Percentiles rank a stretch among this genome's conserved stretches.
phyloP scores from a whole-genome alignment of 805 yeast genomes.

The Metschnikowia colocasiae region DNA sequence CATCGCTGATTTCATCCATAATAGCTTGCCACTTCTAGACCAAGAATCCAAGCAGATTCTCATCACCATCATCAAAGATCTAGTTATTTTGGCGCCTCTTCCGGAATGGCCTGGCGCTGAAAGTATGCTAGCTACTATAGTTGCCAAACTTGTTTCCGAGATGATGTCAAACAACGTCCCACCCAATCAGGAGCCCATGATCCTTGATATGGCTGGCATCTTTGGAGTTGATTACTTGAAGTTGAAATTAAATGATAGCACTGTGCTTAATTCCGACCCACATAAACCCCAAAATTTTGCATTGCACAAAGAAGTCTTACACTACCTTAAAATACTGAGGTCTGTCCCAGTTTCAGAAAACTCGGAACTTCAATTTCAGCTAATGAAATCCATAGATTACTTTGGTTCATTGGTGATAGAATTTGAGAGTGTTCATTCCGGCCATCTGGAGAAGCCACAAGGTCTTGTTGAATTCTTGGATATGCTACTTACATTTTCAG shows the following conservation, averaged over 20 bases:
- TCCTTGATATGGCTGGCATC: constrained; percentile 9
- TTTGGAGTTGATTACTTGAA: constrained; percentile 9
- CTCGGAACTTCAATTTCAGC: constrained; percentile 7
- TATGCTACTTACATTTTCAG: background rate
- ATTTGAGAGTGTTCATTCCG: background rate
- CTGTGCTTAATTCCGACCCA: background rate
- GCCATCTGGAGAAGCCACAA: background rate
- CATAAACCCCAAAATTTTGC: background rate
- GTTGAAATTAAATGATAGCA: background rate
- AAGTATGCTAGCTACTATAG: constrained; percentile 1
- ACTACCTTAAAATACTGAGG: constrained; percentile 3
- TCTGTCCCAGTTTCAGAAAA: background rate
- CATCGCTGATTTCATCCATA: constrained; percentile 9
- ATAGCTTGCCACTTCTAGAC: constrained; percentile 7
- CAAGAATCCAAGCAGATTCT: constrained; percentile 8
- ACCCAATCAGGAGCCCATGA: constrained; percentile 9
- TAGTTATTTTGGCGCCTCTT: constrained; percentile 42
- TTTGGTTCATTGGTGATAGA: background rate
- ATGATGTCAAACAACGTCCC: constrained; percentile 4
- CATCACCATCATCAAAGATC: constrained; percentile 48
- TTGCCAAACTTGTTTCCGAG: background rate
- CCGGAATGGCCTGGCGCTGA: constrained; percentile 68
- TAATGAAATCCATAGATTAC: constrained; percentile 7
- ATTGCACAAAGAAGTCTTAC: constrained; percentile 2
- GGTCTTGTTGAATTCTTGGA: constrained; percentile 7